Conservation (phyloP, 345 rosid species). For the Aurinia saxatilis region DNA sequence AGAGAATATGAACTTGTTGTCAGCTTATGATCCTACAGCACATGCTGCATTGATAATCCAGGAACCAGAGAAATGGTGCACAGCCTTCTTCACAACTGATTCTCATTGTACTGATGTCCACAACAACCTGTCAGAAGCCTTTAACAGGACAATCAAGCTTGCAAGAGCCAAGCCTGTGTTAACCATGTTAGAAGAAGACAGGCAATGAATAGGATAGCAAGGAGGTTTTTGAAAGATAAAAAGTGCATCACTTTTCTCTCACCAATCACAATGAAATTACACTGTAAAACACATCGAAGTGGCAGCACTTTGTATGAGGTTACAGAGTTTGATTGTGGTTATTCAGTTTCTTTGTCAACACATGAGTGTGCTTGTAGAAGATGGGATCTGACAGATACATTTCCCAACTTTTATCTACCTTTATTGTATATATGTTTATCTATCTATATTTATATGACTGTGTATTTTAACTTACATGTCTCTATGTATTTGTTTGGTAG, state of each 20-base stretch:
- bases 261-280: not conserved
- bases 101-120: not conserved
- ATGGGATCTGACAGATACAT: not conserved
- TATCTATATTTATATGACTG: too few species aligned
- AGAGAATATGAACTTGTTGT: not conserved
- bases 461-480: too few species aligned
- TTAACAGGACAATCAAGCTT: not conserved
- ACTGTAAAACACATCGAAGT: not conserved
- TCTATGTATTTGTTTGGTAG: not conserved
- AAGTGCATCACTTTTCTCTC: not conserved
- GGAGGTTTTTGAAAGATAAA: too few species aligned
- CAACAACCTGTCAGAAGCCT: not conserved
- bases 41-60: not conserved
- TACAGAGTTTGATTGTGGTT: not conserved
- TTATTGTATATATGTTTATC: too few species aligned
- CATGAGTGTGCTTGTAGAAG: not conserved
- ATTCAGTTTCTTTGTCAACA: not conserved
- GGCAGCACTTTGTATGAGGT: not conserved
- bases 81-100: not conserved
- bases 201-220: not conserved
- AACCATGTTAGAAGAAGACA: not conserved
- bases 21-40: not conserved
- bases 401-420: not conserved
- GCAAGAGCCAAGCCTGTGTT: not conserved
- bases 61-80: not conserved